These are phyloP conservation scores for Nicotiana attenuata DNA, from an alignment of 257 asterid species.

Conservation along the genomic window DNA sequence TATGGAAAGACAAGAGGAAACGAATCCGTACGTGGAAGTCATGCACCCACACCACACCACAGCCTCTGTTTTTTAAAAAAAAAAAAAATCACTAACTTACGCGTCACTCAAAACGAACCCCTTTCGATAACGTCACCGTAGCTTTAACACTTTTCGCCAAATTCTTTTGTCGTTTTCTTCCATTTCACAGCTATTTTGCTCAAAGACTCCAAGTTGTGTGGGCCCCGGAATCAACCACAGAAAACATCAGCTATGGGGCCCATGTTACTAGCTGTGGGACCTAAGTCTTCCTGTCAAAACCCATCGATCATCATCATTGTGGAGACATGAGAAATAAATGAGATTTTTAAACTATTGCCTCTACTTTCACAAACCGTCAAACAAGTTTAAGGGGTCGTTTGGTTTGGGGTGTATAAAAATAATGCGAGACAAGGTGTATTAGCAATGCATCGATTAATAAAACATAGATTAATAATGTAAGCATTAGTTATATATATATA, in stretches of 20 bases:
- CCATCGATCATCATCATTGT: constrained; percentile 4
- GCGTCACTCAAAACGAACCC: not conserved
- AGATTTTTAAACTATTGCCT: not conserved
- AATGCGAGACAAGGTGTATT: too few relatives aligned
- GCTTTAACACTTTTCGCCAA: not conserved
- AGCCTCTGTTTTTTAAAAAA: not conserved
- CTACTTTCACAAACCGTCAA: not conserved
- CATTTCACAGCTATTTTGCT: not conserved
- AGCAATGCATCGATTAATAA: too few relatives aligned
- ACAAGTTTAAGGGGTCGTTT: too few relatives aligned
- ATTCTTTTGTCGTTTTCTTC: not conserved
- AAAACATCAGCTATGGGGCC: not conserved
- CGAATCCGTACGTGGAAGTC: constrained; percentile 9
- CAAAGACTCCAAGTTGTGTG: not conserved
- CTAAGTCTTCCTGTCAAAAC: not conserved
- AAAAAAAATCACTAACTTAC: not conserved
- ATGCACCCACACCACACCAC: not conserved
- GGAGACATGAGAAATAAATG: not conserved
- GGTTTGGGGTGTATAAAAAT: too few relatives aligned
- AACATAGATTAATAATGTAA: too few relatives aligned
- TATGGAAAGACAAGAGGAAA: not conserved
- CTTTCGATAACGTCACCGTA: not conserved
- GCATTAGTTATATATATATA: too few relatives aligned
- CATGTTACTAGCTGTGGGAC: not conserved
- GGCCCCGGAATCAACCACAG: not conserved